Base-by-base conservation (phyloP, 2,329 filamentous ascomycete genomes). In the Xylaria sp. region DNA sequence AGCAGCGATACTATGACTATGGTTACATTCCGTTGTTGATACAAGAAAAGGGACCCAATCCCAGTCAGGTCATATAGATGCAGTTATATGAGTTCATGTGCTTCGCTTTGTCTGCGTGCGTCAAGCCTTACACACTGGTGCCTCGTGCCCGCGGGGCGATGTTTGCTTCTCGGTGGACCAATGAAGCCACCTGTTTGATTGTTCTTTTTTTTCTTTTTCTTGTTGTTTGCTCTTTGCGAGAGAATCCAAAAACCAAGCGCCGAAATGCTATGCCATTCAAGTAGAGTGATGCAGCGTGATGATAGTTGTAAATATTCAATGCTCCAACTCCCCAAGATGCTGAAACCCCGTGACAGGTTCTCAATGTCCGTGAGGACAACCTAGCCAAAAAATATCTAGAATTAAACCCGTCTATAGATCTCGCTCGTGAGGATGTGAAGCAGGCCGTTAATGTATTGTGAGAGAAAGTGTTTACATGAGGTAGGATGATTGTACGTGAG, bases 301-400 rank as follows among this genome's bases (percentile, higher is more conserved):
- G 46, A 25, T 50, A 13, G 34, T 52, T 55, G 66, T 50, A 56
- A 63, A 68, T 63, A 56, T 44, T 58, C 48, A 57, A 51, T 34
- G 13, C 20, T 56, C 56, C 37, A 54, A 66, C 69, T 64, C 59
- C 67, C 63, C 44, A 37, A 55, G 28, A 66, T 66, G 52, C 67
- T 9, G 63, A 69, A 66, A 54, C 39, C 52, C 58, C 34, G 41
- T 67, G 64, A 52, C 60, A 44, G 50, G 60, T 66, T 31, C 31
- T 61, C 58, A n/a, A 18, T 62, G 57, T 67, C 62, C 69, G 69
- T 34, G 69, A 72, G 69, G 55, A 71, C 56, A 46, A 63, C 67
- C 61, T 62, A 37, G 65, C 54, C 69, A 55, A 62, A 62, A 37
- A 54, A 23, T 56, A 63, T 59, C 59, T 64, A 56, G 23, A 51